These are phyloP conservation scores for Paecilomyces dactylethromorphus DNA, from an alignment of 2,329 filamentous ascomycete species.

Conservation along the genomic window DNA sequence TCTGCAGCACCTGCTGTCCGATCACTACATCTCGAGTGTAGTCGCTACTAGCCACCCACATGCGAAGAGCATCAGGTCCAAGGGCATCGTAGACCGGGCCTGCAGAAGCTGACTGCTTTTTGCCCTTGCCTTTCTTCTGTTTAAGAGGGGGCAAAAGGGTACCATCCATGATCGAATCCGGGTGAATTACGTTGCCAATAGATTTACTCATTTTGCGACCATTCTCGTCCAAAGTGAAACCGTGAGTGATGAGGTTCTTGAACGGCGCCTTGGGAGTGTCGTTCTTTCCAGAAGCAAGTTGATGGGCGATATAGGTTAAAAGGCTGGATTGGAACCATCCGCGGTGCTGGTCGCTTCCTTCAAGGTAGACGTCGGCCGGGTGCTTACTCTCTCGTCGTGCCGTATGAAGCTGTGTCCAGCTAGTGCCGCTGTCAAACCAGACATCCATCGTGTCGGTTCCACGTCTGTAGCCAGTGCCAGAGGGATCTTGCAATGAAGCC, in stretches of 20 bases:
- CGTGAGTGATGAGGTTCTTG: conserved; percentile 85
- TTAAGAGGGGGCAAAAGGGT: conserved; percentile 66
- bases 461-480: conserved; percentile 52
- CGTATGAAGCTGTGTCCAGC: conserved; percentile 60
- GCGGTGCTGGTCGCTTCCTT: conserved; percentile 92
- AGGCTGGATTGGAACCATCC: conserved; percentile 98
- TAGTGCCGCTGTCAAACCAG: conserved; percentile 97
- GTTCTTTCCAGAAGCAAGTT: conserved; percentile 27
- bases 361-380: conserved; percentile 77
- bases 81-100: conserved; percentile 57
- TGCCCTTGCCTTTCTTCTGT: conserved; percentile 52
- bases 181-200: conserved; percentile 78
- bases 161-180: conserved; percentile 78
- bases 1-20: conserved; percentile 67
- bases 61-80: conserved; percentile 76
- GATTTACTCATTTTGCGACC: conserved; percentile 99
- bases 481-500: conserved; percentile 48
- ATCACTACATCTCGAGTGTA: conserved; percentile 85
- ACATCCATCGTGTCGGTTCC: conserved; percentile 98
- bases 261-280: conserved; percentile 59
- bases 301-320: conserved; percentile 69
- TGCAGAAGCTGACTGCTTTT: conserved; percentile 29
- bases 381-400: conserved; percentile 22
- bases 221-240: conserved; percentile 80
- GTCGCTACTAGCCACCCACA: conserved; percentile 90